phyloP scores from a whole-genome alignment of 2,329 filamentous ascomycete genomes.

The Podosphaera fusca region DNA sequence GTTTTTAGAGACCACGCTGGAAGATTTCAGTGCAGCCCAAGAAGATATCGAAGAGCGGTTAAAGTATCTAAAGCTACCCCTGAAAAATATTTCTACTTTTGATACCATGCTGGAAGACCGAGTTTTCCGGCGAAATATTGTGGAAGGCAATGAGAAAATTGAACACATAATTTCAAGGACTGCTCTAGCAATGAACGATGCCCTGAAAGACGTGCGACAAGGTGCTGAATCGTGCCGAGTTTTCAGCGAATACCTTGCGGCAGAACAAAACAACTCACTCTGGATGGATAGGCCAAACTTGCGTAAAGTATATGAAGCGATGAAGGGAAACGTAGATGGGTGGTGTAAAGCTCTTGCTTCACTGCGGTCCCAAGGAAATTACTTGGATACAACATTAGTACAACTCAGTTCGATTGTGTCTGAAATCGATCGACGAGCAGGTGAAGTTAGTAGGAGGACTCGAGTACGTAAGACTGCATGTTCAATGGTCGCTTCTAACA shows the following conservation, averaged over 20 bases:
- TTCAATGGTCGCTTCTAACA: constrained; percentile 4
- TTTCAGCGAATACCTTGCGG: constrained; percentile 51
- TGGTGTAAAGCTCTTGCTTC: constrained; percentile 66
- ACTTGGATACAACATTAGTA: constrained; percentile 44
- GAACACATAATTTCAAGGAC: constrained; percentile 74
- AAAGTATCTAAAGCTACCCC: constrained; percentile 56
- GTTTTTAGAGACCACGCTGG: constrained; percentile 65
- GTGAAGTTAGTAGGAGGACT: constrained; percentile 57
- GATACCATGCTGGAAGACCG: constrained; percentile 73
- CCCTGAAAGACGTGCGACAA: constrained; percentile 55
- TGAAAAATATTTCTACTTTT: constrained; percentile 63
- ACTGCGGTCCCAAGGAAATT: constrained; percentile 48
- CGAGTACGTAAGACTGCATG: constrained; percentile 29
- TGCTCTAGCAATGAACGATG: constrained; percentile 49
- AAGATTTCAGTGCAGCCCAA: constrained; percentile 60
- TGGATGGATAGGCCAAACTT: constrained; percentile 35
- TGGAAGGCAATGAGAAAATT: constrained; percentile 75
- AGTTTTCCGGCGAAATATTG: constrained; percentile 56
- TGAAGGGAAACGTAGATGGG: constrained; percentile 80
- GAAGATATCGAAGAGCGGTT: constrained; percentile 62
- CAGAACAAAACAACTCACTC: constrained; percentile 37
- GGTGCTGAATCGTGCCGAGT: constrained; percentile 55
- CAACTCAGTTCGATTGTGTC: constrained; percentile 55
- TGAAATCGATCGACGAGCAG: constrained; percentile 71
- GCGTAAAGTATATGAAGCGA: constrained; percentile 58